phyloP scores from a whole-genome alignment of 768 basidiomycete species.

The Podaxis pistillaris region DNA sequence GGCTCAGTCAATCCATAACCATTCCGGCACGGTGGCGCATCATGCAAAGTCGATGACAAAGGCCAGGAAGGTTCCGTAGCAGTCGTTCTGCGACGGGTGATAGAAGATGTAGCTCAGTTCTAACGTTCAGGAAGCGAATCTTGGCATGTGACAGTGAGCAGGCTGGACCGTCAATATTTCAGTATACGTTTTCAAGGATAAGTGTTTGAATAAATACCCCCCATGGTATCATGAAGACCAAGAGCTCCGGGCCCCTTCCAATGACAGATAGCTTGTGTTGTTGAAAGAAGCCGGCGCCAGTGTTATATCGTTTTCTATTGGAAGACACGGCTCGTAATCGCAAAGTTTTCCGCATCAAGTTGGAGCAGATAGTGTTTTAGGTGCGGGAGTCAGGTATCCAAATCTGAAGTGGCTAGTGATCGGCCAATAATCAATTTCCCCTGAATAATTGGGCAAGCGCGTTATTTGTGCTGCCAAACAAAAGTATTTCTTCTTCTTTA shows the following conservation, averaged over 20 bases:
- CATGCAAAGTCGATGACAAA: not conserved
- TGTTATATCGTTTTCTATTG: too few relatives aligned
- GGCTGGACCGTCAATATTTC: not conserved
- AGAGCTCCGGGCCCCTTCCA: too few relatives aligned
- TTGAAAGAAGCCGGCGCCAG: too few relatives aligned
- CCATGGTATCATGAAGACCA: too few relatives aligned
- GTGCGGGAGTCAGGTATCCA: too few relatives aligned
- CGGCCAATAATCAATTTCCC: not conserved
- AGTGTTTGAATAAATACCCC: not conserved
- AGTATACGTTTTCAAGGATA: not conserved
- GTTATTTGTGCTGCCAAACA: conserved; percentile 14
- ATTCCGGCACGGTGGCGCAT: conserved; percentile 2
- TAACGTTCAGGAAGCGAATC: not conserved
- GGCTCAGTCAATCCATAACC: not conserved
- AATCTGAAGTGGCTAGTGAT: not conserved
- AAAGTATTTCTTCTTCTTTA: not conserved
- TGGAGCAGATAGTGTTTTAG: not conserved
- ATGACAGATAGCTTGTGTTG: too few relatives aligned
- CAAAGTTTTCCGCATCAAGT: too few relatives aligned
- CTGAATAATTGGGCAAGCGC: not conserved
- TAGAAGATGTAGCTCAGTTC: not conserved
- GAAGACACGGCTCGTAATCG: too few relatives aligned
- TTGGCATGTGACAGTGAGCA: not conserved
- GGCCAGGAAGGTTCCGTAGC: not conserved
- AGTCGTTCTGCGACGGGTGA: not conserved